Percentiles rank a stretch among this genome's conserved stretches.
Conservation (phyloP, 2,329 filamentous ascomycete species). For the Botrytis galanthina region DNA sequence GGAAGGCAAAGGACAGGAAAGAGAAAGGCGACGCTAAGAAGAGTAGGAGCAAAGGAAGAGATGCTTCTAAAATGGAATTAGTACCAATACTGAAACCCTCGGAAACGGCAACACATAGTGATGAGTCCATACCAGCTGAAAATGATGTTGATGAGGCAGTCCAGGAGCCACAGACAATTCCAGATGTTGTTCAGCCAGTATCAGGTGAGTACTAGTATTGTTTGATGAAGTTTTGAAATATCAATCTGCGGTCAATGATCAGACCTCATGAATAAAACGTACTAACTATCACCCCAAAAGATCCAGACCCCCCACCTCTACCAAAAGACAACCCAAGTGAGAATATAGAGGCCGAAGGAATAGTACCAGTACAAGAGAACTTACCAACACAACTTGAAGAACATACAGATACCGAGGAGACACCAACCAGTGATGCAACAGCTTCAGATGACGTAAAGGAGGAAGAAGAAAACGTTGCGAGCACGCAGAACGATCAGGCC, state of each 20-base stretch:
- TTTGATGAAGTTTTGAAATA: neutral
- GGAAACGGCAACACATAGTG: neutral
- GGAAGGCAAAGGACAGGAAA: constrained; percentile 20
- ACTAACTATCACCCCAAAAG: neutral
- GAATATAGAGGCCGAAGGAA: neutral
- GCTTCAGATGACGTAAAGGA: neutral
- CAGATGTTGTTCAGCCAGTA: neutral
- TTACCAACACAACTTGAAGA: neutral
- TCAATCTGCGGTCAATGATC: neutral
- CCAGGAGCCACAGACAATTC: neutral
- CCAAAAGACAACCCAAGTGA: neutral
- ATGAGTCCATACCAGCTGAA: neutral
- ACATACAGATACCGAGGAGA: neutral
- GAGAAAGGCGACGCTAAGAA: constrained; percentile 24
- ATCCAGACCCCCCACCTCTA: neutral
- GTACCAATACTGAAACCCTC: neutral
- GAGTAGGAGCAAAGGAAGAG: constrained; percentile 17
- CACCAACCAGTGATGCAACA: neutral
- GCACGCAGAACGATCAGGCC: neutral
- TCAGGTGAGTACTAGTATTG: neutral
- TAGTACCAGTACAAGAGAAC: neutral
- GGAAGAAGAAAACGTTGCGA: neutral
- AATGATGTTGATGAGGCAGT: neutral
- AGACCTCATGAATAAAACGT: neutral
- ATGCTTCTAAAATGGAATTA: constrained; percentile 11